A percentile compares a stretch with the other conserved stretches of the same genome.
These are phyloP conservation scores for Cutaneotrichosporon daszewskae DNA, from an alignment of 1,284 basidiomycete species.

Conservation along the genomic window DNA sequence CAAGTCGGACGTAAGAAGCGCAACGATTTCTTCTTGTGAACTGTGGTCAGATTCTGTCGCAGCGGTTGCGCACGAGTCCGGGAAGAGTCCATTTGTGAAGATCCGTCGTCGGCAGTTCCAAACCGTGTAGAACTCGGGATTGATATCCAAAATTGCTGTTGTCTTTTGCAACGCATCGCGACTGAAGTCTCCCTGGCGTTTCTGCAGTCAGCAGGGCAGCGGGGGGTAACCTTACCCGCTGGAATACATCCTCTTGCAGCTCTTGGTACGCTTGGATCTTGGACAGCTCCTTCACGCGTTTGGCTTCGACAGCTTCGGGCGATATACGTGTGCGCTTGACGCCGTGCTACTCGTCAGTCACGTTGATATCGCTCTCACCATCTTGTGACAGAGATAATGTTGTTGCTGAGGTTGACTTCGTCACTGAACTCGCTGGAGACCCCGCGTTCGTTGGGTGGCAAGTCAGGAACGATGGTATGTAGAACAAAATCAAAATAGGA, in stretches of 20 bases:
- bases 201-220: conserved; percentile 50
- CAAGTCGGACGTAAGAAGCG: conserved; percentile 66
- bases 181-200: conserved; percentile 60
- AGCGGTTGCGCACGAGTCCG: conserved; percentile 52
- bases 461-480: no score
- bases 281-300: conserved; percentile 61
- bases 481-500: no score
- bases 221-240: conserved; percentile 54
- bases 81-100: conserved; percentile 66
- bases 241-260: conserved; percentile 61
- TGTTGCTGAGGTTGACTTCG: not conserved
- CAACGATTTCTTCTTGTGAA: conserved; percentile 57
- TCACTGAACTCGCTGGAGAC: no score
- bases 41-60: conserved; percentile 2
- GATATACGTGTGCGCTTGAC: conserved; percentile 65
- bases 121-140: conserved; percentile 85
- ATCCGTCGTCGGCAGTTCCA: conserved; percentile 88
- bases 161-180: conserved; percentile 65
- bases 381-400: conserved; percentile 1
- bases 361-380: conserved; percentile 1
- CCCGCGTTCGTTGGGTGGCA: no score
- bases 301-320: conserved; percentile 60
- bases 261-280: conserved; percentile 69
- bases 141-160: conserved; percentile 66
- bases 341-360: conserved; percentile 55